Base-by-base conservation (phyloP, 2,329 filamentous ascomycete species). In the Fusarium agapanthi region DNA sequence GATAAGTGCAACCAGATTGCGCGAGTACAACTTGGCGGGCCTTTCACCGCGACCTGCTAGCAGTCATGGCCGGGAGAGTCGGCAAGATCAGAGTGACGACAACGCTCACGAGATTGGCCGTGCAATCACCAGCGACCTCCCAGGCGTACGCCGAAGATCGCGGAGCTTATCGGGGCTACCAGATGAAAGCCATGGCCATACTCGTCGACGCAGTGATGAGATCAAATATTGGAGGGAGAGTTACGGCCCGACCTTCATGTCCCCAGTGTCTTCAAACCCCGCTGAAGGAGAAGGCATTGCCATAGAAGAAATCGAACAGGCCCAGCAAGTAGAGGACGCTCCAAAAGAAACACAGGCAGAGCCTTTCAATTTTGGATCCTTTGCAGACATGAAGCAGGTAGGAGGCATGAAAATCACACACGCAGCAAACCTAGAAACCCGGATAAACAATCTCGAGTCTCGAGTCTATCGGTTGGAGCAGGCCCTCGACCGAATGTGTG, bases 151-250 rank as follows among this genome's bases (percentile, higher is more conserved):
- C 50, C 85, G 90, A 47, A 86, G 89, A 50, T 91, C 89, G 5
- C 84, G 89, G 54, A 91, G 89, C 71, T 78, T 91, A 16, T 89
- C 88, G 1, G 87, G 88, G 15, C 81, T 91, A 26, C 81, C 84
- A 10, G 82, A 81, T 7, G 78, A 80, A 8, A 75, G 74, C 24
- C 79, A 81, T 28, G 73, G 71, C 5, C 80, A 80, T 44, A 65
- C 79, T 8, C 85, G 89, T 47, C 85, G 88, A 40, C 86, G 89
- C 35, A 91, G 88, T 76, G 88, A 90, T 61, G 90, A 92, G 78
- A 90, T 91, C 43, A 86, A 88, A 18, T 89, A 89, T 75, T 91
- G 89, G 89, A 85, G 90, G 67, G 86, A 88, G 75, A 91, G 89
- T 69, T 89, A 89, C 70, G 86, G 86, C 50, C 84, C 84, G 2